phyloP scores from a whole-genome alignment of 139 green algal genomes.

The Chlorella sp. region DNA sequence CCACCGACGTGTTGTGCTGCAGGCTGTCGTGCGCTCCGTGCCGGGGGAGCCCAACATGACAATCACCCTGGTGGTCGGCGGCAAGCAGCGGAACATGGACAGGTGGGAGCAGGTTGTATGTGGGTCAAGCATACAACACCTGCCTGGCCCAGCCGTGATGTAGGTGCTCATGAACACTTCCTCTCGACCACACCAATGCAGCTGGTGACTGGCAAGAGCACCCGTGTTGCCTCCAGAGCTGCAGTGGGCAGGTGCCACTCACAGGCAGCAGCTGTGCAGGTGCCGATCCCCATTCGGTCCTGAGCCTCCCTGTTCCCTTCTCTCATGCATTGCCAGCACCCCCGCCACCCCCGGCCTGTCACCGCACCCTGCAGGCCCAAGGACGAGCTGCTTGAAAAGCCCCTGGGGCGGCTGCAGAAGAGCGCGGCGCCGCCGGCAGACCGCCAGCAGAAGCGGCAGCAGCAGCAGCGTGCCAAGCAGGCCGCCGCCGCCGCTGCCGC shows the following conservation, averaged over 20 bases:
- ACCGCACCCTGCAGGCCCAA: conserved; percentile 55
- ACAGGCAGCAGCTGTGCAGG: not conserved
- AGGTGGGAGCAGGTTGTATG: conserved; percentile 32
- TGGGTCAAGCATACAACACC: not conserved
- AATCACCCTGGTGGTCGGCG: conserved; percentile 59
- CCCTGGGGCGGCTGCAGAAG: conserved; percentile 65
- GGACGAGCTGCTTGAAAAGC: conserved; percentile 74
- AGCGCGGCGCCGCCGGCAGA: conserved; percentile 51
- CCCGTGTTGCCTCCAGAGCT: too few species aligned
- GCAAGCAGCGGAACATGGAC: conserved; percentile 68
- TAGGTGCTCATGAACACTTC: too few species aligned
- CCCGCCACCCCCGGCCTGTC: not conserved
- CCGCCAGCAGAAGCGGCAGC: conserved; percentile 52
- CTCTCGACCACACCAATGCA: too few species aligned
- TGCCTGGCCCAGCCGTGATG: not conserved
- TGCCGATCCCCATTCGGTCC: not conserved
- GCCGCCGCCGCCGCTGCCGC: not conserved
- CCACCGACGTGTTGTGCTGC: not conserved
- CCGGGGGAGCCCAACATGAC: conserved; percentile 53
- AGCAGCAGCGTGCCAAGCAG: not conserved
- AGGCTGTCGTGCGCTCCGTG: conserved; percentile 56
- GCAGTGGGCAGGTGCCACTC: too few species aligned
- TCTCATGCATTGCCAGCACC: not conserved
- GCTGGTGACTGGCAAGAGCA: too few species aligned
- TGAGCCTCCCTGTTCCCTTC: not conserved